Evolutionary conservation across 805 yeast species (phyloP).

Genomic region (Starmerella floricola): DNA sequence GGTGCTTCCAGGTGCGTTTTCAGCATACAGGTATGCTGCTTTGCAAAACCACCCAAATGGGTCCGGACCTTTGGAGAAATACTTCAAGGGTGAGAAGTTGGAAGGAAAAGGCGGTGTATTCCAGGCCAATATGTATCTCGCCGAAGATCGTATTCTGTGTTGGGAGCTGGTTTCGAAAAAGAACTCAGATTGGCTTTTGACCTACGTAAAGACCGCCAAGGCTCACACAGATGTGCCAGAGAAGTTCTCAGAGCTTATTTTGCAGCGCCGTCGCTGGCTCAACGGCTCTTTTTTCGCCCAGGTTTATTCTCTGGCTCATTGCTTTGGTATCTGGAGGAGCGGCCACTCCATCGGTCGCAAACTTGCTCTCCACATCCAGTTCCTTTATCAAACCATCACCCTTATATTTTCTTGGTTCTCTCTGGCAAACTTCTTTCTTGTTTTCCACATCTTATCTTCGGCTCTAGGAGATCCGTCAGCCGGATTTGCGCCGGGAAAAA

Average conservation of each 20-base stretch:
- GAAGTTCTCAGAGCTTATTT: conserved; percentile 66
- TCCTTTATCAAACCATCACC: conserved; percentile 60
- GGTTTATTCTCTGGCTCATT: conserved; percentile 69
- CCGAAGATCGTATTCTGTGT: conserved; percentile 92
- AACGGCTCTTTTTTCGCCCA: conserved; percentile 96
- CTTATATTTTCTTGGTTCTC: conserved; percentile 87
- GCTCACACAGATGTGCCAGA: conserved; percentile 97
- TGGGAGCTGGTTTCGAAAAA: conserved; percentile 87
- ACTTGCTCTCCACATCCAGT: conserved; percentile 61
- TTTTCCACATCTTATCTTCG: conserved; percentile 74
- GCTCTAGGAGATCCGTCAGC: conserved; percentile 56
- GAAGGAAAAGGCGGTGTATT: conserved; percentile 67
- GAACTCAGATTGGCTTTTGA: conserved; percentile 59
- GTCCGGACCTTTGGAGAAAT: conserved; percentile 73
- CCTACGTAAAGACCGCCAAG: conserved; percentile 74
- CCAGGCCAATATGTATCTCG: conserved; percentile 91
- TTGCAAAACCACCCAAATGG: conserved; percentile 56
- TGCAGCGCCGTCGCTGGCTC: conserved; percentile 92
- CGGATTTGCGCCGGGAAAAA: conserved; percentile 58
- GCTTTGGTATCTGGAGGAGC: conserved; percentile 63
- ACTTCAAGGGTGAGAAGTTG: conserved; percentile 83
- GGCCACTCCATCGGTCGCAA: conserved; percentile 58
- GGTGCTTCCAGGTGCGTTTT: conserved; percentile 92
- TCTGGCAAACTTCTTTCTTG: conserved; percentile 76
- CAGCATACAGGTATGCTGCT: conserved; percentile 83